phyloP scores from a whole-genome alignment of 148 eudicot species.

The Amaranthus palmeri region DNA sequence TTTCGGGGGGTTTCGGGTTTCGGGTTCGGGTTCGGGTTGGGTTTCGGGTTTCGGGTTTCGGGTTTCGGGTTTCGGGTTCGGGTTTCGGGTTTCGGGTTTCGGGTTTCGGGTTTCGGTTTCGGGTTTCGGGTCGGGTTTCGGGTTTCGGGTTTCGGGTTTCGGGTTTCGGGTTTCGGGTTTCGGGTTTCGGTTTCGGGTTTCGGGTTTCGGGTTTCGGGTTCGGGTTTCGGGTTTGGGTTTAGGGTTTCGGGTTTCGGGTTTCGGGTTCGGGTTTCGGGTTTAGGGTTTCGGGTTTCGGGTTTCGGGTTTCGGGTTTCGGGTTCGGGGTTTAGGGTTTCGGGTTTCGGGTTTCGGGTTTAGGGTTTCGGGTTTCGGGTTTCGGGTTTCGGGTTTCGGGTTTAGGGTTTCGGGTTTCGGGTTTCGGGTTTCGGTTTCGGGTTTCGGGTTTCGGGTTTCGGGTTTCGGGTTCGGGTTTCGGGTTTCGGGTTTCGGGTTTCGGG shows the following conservation, averaged over 20 bases:
- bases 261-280: constrained; percentile 19
- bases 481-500: constrained; percentile 11
- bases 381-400: constrained; percentile 17
- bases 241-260: constrained; percentile 17
- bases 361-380: constrained; percentile 14
- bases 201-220: constrained; percentile 18
- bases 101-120: too few relatives aligned
- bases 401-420: constrained; percentile 12
- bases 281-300: constrained; percentile 18
- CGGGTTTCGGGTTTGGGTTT: too few relatives aligned
- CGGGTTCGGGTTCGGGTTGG: too few relatives aligned
- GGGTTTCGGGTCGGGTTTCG: too few relatives aligned
- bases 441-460: constrained; percentile 21
- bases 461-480: constrained; percentile 17
- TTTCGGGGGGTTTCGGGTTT: too few relatives aligned
- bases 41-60: too few relatives aligned
- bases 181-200: constrained; percentile 21
- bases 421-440: constrained; percentile 18
- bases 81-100: too few relatives aligned
- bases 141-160: constrained; percentile 23
- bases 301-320: constrained; percentile 21
- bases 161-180: constrained; percentile 13
- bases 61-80: too few relatives aligned
- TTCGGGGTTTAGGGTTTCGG: constrained; percentile 25
- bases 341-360: constrained; percentile 22